Percentiles rank a stretch among this genome's conserved stretches.
These are phyloP conservation scores for Chaetomium cochliodes DNA, from an alignment of 495 filamentous ascomycete genomes.

Conservation along the genomic window DNA sequence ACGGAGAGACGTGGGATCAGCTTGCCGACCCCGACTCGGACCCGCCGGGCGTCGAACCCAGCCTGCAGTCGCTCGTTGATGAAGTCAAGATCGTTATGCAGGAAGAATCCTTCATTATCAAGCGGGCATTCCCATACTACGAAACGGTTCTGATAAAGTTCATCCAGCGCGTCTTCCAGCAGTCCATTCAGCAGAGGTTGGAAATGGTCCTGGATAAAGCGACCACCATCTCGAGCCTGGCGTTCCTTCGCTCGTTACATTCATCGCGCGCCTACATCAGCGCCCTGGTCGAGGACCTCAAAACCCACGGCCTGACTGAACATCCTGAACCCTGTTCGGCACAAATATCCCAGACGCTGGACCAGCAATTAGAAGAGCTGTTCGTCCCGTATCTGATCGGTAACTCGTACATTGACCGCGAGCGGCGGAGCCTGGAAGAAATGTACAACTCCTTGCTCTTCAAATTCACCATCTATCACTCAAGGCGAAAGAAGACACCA, in stretches of 20 bases:
- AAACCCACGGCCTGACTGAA: constrained; percentile 90
- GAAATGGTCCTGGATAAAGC: constrained; percentile 97
- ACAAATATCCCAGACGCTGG: constrained; percentile 78
- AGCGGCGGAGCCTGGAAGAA: constrained; percentile 85
- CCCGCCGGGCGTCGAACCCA: constrained; percentile 85
- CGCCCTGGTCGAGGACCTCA: constrained; percentile 84
- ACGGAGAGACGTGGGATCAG: constrained; percentile 83
- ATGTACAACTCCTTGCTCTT: constrained; percentile 89
- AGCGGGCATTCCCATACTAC: constrained; percentile 90
- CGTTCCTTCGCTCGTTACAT: constrained; percentile 88
- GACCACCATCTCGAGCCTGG: constrained; percentile 81
- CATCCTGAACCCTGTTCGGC: constrained; percentile 88
- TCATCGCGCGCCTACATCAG: constrained; percentile 83
- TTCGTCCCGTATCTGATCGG: constrained; percentile 95
- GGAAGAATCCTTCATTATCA: constrained; percentile 94
- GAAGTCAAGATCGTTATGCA: constrained; percentile 96
- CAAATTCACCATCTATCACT: constrained; percentile 93
- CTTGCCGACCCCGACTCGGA: constrained; percentile 92
- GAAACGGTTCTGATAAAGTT: constrained; percentile 92
- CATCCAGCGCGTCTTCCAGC: constrained; percentile 92
- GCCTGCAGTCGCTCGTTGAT: constrained; percentile 84
- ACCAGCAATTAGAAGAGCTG: constrained; percentile 94
- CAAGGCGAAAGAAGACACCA: constrained; percentile 74
- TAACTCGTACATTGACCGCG: constrained; percentile 92
- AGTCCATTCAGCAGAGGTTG: constrained; percentile 91